A percentile compares a stretch with the other conserved stretches of the same genome.
Evolutionary conservation across 164 flowering plant species (phyloP).

Genomic region (Amborella trichopoda): DNA sequence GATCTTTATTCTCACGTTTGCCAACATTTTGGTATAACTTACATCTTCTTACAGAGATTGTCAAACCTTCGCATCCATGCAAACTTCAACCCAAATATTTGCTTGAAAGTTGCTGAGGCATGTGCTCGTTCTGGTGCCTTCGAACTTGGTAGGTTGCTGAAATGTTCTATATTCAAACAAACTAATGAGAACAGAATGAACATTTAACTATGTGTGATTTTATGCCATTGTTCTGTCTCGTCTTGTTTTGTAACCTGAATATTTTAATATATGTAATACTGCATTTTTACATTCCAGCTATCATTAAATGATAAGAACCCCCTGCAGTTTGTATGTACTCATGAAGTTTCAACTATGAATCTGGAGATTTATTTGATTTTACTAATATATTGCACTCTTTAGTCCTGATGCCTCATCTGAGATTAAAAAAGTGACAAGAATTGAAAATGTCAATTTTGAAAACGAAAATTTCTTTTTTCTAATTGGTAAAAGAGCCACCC

Average conservation of each 20-base stretch:
- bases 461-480: too few relatives aligned
- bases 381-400: neutral
- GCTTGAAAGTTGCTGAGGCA: constrained; percentile 69
- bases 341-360: too few relatives aligned
- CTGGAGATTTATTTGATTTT: too few relatives aligned
- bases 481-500: too few relatives aligned
- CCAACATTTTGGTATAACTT: neutral
- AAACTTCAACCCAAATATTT: constrained; percentile 61
- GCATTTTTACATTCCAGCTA: neutral
- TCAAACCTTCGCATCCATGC: constrained; percentile 78
- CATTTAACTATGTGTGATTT: too few relatives aligned
- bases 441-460: too few relatives aligned
- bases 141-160: constrained; percentile 59
- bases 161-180: too few relatives aligned
- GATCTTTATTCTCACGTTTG: neutral
- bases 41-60: constrained; percentile 47
- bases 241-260: neutral
- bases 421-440: too few relatives aligned
- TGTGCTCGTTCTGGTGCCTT: constrained; percentile 78
- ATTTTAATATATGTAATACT: neutral
- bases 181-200: too few relatives aligned
- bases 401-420: neutral
- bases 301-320: neutral
- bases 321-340: neutral
- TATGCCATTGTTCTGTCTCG: neutral